A percentile compares a stretch with the other conserved stretches of the same genome.
Evolutionary conservation across 306 rosid genomes (phyloP).

Genomic region (Potentilla sterilis): DNA sequence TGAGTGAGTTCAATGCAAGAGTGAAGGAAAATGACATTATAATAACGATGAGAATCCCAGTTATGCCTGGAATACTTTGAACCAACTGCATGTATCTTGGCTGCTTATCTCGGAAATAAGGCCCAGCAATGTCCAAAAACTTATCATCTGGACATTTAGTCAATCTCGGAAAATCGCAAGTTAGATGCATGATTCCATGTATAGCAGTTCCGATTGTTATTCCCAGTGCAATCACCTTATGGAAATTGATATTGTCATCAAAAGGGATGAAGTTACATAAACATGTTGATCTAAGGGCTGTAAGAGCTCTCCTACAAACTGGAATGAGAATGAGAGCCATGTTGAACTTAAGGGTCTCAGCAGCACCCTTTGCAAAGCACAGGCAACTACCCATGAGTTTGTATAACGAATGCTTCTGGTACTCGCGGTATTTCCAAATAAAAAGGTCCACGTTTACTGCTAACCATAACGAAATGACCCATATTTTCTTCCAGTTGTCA

Average conservation of each 20-base stretch:
- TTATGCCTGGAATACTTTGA: constrained; percentile 42
- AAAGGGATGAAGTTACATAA: constrained; percentile 67
- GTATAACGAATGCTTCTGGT: constrained; percentile 41
- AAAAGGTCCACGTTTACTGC: constrained; percentile 50
- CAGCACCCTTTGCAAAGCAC: constrained; percentile 88
- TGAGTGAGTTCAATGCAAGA: constrained; percentile 66
- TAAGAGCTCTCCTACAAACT: constrained; percentile 81
- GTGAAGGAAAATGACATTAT: constrained; percentile 70
- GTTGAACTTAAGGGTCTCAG: constrained; percentile 90
- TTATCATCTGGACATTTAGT: constrained; percentile 32
- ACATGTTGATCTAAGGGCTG: constrained; percentile 58
- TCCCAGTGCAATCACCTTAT: constrained; percentile 59
- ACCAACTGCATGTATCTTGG: constrained; percentile 51
- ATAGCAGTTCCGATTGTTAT: constrained; percentile 52
- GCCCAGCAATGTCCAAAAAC: constrained; percentile 51
- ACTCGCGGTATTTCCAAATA: constrained; percentile 62
- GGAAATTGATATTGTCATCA: constrained; percentile 84
- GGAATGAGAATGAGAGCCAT: constrained; percentile 88
- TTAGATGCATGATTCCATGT: constrained; percentile 50
- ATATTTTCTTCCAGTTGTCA: constrained; percentile 74
- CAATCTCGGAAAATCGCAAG: constrained; percentile 81
- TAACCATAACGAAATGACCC: constrained; percentile 64
- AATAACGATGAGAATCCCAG: constrained; percentile 63
- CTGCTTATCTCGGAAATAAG: constrained; percentile 40
- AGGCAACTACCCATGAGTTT: constrained; percentile 78